Evolutionary conservation across 2,329 filamentous ascomycete species (phyloP).

Genomic region (Chalaropsis thielavioides): DNA sequence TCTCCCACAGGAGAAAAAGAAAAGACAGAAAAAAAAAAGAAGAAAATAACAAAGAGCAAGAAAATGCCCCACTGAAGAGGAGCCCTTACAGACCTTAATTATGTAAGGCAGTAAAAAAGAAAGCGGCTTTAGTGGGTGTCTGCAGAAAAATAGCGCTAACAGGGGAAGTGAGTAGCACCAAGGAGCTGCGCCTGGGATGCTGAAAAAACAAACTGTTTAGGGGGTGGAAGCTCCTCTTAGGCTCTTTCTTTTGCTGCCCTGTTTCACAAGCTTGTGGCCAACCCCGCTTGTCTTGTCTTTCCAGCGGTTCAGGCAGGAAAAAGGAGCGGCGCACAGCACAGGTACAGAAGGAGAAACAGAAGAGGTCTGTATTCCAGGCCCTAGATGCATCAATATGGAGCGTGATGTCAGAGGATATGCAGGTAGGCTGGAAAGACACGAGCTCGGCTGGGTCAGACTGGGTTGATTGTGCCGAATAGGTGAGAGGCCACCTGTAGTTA

Average conservation of each 20-base stretch:
- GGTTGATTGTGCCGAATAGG: not conserved
- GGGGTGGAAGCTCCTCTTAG: not conserved
- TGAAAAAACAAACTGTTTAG: not conserved
- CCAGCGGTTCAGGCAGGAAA: not conserved
- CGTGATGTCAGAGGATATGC: constrained; percentile 1
- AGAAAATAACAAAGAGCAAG: no score
- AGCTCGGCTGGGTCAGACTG: not conserved
- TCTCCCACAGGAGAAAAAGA: not conserved
- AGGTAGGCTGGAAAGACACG: not conserved
- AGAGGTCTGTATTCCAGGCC: not conserved
- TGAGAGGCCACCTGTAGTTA: not conserved
- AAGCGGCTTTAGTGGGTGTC: not conserved
- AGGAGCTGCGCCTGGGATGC: no score
- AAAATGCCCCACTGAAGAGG: no score
- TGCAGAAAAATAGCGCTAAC: no score
- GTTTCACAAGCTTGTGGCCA: not conserved
- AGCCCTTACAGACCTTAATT: not conserved
- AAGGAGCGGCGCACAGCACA: constrained; percentile 4
- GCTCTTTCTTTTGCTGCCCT: not conserved
- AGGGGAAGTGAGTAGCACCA: not conserved
- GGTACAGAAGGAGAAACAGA: constrained; percentile 2
- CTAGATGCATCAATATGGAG: not conserved
- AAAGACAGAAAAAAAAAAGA: not conserved
- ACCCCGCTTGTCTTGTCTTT: not conserved
- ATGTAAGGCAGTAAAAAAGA: not conserved